Percentiles rank a stretch among this genome's conserved stretches.
phyloP scores from a whole-genome alignment of 257 asterid species.

The Petrea volubilis region DNA sequence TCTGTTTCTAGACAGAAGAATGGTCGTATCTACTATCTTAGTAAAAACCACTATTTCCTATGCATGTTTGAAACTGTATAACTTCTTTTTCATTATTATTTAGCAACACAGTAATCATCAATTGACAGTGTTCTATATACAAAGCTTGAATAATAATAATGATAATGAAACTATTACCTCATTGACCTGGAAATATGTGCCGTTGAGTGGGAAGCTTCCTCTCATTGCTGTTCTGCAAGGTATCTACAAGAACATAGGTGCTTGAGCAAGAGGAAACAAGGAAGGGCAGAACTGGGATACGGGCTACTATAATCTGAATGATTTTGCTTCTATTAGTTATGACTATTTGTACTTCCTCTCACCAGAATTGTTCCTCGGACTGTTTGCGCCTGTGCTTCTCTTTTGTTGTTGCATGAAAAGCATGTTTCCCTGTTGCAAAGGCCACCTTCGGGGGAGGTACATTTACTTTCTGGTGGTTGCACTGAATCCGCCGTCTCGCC shows the following conservation, averaged over 20 bases:
- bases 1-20: background rate
- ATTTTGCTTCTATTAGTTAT: constrained; percentile 2
- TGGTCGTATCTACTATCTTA: background rate
- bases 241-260: constrained; percentile 44
- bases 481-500: constrained; percentile 72
- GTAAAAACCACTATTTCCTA: background rate
- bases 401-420: constrained; percentile 47
- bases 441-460: constrained; percentile 43
- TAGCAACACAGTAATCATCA: constrained; percentile 5
- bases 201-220: constrained; percentile 88
- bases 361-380: constrained; percentile 85
- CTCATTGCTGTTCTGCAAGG: constrained; percentile 88
- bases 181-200: constrained; percentile 87
- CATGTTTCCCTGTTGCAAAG: constrained; percentile 52
- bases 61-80: background rate
- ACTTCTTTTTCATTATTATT: background rate
- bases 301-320: background rate
- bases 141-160: constrained; percentile 7
- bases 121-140: background rate
- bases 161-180: constrained; percentile 53
- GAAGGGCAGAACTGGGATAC: background rate
- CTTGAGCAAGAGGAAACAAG: constrained; percentile 6
- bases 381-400: constrained; percentile 58
- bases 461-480: constrained; percentile 56
- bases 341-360: constrained; percentile 27